Base-by-base conservation (phyloP, 192 early-diverging fungal species). In the Spizellomyces punctatus region DNA sequence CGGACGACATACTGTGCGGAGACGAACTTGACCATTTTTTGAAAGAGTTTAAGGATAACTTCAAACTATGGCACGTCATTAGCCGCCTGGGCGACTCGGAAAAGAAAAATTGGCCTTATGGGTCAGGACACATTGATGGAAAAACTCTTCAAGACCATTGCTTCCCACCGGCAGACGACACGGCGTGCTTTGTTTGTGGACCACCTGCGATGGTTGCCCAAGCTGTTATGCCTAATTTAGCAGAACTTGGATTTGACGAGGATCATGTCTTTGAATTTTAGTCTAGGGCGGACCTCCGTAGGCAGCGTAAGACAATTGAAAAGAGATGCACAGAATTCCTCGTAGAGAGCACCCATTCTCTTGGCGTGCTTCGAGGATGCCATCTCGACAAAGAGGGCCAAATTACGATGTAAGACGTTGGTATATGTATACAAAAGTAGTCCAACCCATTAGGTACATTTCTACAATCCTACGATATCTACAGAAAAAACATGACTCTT, bases 181-280 rank as follows among this genome's bases (percentile, higher is more conserved):
- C 22, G 54, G n/a, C 54, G 5, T 56, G 54, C 22, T 56, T 56
- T 7, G n/a, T 56, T 4, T 56, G 54, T 56, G 64, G 64, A 45
- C 64, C 64, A 10, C 64, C 64, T 12, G 64, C 64, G 16, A 65
- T 65, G 64, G 49, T 65, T 14, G 64, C 21, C 16, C 43, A 65
- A 22, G 64, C 43, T n/a, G 45, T 65, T 16, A 65, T 48, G 10
- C 64, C 64, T 10, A 47, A 12, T n/a, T 48, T 65, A 47, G 49
- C 19, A 47, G 45, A 65, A n/a, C 19, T 65, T 5, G 64, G 64
- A 12, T 65, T 54, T 10, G 64, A 65, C n/a, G 46, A 45, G 36
- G 76, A 77, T 19, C 54, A 56, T n/a, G 22, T 56, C 6, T 56
- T 56, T 6, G 54, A 56, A 56, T 56, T 56, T 56, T 56, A 56